Evolutionary conservation across 2,329 filamentous ascomycete genomes (phyloP), one percentile per base, ranked within the genome.

Genomic region (Penicillium sp.): DNA sequence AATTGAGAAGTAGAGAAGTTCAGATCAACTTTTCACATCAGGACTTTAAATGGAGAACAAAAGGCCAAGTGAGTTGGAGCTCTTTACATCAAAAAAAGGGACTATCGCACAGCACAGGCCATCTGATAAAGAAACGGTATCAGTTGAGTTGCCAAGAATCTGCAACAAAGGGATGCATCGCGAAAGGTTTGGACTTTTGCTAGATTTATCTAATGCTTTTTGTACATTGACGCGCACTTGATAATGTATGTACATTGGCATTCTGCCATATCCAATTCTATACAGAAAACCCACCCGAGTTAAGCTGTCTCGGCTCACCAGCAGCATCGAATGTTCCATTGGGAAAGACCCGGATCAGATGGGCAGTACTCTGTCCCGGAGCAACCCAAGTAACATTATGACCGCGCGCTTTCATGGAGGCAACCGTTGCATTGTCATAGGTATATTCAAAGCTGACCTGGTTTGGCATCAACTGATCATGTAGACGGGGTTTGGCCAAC

Each of bases 381-480:
- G 79, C 78, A 3, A 90, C 81, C 83, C 85, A 89, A 0, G 83
- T 85, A 2, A 94, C 81, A 66, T 90, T 87, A 68, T 94, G 90
- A 0, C 89, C 89, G 49, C 81, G 77, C 1, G 74, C 74, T 50
- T 75, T 73, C 82, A 96, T 81, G 58, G 82, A 87, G 2, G 78
- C 82, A 5, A 85, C 83, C 0, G 86, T 89, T 2, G 64, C 68
- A 59, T 88, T 87, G 63, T 89, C 81, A 63, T 89, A 95, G 0
- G 72, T 72, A 32, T 83, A 84, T 74, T 96, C 91, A 51, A 94
- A 86, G 0, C 76, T 77, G 1, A 86, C 81, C 47, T 76, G 74
- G 64, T 91, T 87, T 0, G 91, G 92, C 51, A 91, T 78, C 10
- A 96, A 78, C 74, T 96, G 92, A 68, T 96, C 90, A 68, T 96